Evolutionary conservation across 2,329 filamentous ascomycete genomes (phyloP).

Genomic region (Samsoniella hepiali): DNA sequence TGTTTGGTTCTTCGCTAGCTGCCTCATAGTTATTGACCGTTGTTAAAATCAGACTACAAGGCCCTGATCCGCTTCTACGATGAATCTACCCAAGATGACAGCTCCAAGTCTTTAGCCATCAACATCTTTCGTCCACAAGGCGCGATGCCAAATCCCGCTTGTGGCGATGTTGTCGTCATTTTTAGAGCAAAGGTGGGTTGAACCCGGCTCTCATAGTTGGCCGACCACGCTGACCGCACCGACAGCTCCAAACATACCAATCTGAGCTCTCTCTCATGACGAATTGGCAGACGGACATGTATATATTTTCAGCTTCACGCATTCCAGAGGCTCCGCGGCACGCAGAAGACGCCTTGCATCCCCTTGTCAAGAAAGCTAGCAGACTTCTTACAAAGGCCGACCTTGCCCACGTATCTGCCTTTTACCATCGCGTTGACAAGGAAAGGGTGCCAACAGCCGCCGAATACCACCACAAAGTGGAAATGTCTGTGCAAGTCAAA

Average conservation of each 20-base stretch:
- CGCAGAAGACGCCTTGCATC: slow-evolving; percentile 32
- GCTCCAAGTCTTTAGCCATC: slow-evolving; percentile 42
- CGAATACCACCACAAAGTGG: slow-evolving; percentile 41
- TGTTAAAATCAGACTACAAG: slow-evolving; percentile 50
- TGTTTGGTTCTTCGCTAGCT: neutral
- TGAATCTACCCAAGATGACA: slow-evolving; percentile 45
- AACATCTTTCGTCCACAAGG: slow-evolving; percentile 57
- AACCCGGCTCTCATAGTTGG: neutral
- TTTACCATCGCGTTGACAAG: slow-evolving; percentile 46
- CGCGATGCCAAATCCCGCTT: slow-evolving; percentile 45
- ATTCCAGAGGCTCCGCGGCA: slow-evolving; percentile 41
- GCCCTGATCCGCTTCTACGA: slow-evolving; percentile 61
- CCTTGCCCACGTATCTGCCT: slow-evolving; percentile 44
- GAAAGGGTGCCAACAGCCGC: slow-evolving; percentile 38
- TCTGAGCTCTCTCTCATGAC: slow-evolving; percentile 43
- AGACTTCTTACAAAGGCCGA: slow-evolving; percentile 29
- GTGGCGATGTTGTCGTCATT: slow-evolving; percentile 43
- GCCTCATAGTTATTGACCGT: neutral
- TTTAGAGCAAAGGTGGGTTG: slow-evolving; percentile 50
- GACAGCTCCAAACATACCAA: slow-evolving; percentile 41
- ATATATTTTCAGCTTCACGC: slow-evolving; percentile 26
- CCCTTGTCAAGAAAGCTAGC: slow-evolving; percentile 22
- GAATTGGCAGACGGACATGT: slow-evolving; percentile 35
- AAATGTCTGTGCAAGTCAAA: slow-evolving; percentile 41
- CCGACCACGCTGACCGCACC: neutral